Base-by-base conservation (phyloP, 768 basidiomycete genomes). In the Lactifluus hygrophoroides region DNA sequence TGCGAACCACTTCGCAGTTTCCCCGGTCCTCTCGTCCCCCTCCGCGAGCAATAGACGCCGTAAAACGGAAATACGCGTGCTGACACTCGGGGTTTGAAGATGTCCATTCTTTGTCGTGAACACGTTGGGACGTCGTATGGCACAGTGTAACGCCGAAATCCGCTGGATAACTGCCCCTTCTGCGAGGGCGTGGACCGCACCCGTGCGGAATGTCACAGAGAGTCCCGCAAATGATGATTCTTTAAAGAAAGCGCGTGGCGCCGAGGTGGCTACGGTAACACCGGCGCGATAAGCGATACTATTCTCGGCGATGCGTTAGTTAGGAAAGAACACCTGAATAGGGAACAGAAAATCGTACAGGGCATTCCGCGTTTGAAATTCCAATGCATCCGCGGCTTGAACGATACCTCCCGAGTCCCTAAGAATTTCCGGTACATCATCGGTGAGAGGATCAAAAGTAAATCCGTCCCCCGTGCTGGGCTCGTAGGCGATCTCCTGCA, bases 31-130 rank as follows among this genome's bases (percentile, higher is more conserved):
- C 38, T 72, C 69, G 46, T 69, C 64, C 56, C 66, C 63, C 30
- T 70, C 66, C 13, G 65, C 74, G 9, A 85, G 72, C 8, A 95
- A 73, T 38, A 92, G 72, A 8, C 77, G 74, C 1, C 92, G 79
- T 45, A 96, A 72, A 4, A 82, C 75, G 14, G 85, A 85, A 60
- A 95, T 84, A 64, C 92, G 83, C n/a, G 85, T 87, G 70, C 91
- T 91, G 30, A 91, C 76, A 59, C 88, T 87, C 0, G 68, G 64
- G 10, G 51, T 45, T 9, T 77, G 28, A 14, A 19, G 9, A 42
- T 35, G 25, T 32, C 52, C 38, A 3, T 34, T n/a, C 28, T 6
- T 35, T 35, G 28, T 34, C 35, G 28, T 8, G 48, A 76, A 35
- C 34, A 66, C 51, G 64, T 76, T 52, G 62, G 73, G 44, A 89